phyloP scores from a whole-genome alignment of 805 yeast species.

The Spathaspora boniae region DNA sequence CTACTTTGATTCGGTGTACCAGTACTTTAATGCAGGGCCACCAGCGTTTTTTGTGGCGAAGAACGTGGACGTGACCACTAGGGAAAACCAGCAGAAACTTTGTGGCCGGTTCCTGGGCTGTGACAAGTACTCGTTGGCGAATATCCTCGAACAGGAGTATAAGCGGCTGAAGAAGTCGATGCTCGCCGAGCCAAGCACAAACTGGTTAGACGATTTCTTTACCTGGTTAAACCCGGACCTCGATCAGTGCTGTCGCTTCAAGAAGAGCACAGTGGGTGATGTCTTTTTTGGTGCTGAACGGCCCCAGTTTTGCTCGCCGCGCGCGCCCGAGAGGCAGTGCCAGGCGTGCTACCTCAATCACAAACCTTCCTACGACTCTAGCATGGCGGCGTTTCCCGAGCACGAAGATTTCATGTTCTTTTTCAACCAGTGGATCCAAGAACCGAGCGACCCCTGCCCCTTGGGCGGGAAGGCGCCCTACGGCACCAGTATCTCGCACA shows the following conservation, averaged over 20 bases:
- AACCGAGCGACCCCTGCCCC: constrained; percentile 87
- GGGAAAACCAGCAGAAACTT: constrained; percentile 63
- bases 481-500: constrained; percentile 50
- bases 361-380: constrained; percentile 59
- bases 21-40: constrained; percentile 81
- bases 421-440: constrained; percentile 78
- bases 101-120: constrained; percentile 91
- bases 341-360: constrained; percentile 64
- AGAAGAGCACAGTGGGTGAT: constrained; percentile 42
- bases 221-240: constrained; percentile 83
- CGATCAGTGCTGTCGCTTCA: constrained; percentile 79
- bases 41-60: constrained; percentile 86
- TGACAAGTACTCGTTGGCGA: constrained; percentile 71
- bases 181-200: constrained; percentile 77
- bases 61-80: constrained; percentile 57
- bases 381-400: constrained; percentile 82
- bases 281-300: constrained; percentile 13
- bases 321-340: constrained; percentile 67
- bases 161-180: constrained; percentile 62
- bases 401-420: constrained; percentile 64
- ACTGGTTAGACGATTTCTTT: constrained; percentile 91
- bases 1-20: constrained; percentile 74
- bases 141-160: constrained; percentile 80
- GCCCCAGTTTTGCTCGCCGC: constrained; percentile 60
- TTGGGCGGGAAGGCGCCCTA: constrained; percentile 95